Evolutionary conservation across 208 protist species (phyloP), one percentile per base, ranked within the genome.

Genomic region (Acanthamoeba lenticulata): DNA sequence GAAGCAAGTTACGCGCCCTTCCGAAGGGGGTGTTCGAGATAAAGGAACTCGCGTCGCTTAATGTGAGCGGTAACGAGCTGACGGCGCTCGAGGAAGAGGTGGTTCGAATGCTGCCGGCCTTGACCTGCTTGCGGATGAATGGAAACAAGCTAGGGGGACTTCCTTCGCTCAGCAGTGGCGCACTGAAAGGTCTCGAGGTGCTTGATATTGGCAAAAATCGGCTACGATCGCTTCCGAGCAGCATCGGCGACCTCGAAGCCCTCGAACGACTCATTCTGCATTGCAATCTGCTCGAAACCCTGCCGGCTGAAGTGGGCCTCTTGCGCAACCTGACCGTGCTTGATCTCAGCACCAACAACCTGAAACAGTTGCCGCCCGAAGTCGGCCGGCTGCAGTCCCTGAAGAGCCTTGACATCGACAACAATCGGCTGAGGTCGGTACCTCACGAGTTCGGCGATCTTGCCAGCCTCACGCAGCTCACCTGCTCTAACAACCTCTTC

Each of bases 301-400:
- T 93, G 60, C 90, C 90, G 27, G 24, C 42, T 40, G 90, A 83
- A 65, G 11, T 93, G 65, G 90, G 67, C 21, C 29, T 60, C 15
- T 44, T 93, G 40, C 27, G 24, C 45, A 44, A 52, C 21, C 67
- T 93, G 36, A 93, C 90, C 29, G 45, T 93, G 17, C 90, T 93
- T n/a, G 90, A 93, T 15, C 65, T 93, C 40, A 93, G 90, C 65
- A 93, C 90, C 32, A 93, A 93, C 90, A 93, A 93, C 90, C 90
- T 93, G 17, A 49, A 42, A 65, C 40, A 42, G 40, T 45, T 93
- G 38, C 90, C 90, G 29, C 57, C 57, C 27, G 90, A 77, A 34
- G 29, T 93, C 24, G 90, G 90, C 38, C 44, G 24, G 45, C 45
- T 93, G 60, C 42, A 36, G 38, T 29, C 29, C 40, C 90, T 93